phyloP scores from a whole-genome alignment of 345 rosid species.

The Citrus unshiu region DNA sequence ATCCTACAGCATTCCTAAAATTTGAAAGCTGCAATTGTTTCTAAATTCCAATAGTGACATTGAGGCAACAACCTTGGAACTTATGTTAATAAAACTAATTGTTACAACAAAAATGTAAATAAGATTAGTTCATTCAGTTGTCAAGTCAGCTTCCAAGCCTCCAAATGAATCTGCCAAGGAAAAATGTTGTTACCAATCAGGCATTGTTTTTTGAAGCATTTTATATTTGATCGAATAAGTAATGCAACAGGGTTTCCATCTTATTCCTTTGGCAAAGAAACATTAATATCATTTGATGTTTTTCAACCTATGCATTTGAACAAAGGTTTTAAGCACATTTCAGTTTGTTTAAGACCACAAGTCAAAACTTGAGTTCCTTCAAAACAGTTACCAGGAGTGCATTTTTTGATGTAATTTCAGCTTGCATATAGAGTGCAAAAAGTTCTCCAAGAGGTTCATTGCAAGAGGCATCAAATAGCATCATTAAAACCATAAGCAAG shows the following conservation, averaged over 20 bases:
- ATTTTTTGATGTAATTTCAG: background rate
- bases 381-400: background rate
- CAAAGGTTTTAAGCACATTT: background rate
- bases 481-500: background rate
- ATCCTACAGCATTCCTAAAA: background rate
- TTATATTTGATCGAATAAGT: background rate
- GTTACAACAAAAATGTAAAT: constrained; percentile 9
- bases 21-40: background rate
- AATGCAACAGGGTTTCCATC: background rate
- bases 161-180: background rate
- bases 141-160: constrained; percentile 12
- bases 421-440: background rate
- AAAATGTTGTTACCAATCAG: background rate
- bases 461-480: background rate
- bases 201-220: background rate
- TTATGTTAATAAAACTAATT: constrained; percentile 6
- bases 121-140: constrained; percentile 2
- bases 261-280: constrained; percentile 39
- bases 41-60: constrained; percentile 6
- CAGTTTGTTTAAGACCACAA: background rate
- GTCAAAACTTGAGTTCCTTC: background rate
- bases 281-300: constrained; percentile 35
- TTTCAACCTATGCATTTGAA: background rate
- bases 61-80: background rate
- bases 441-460: background rate